A percentile compares a stretch with the other conserved stretches of the same genome.
phyloP scores from a whole-genome alignment of 2,329 filamentous ascomycete genomes.

The Exophiala spinifera region DNA sequence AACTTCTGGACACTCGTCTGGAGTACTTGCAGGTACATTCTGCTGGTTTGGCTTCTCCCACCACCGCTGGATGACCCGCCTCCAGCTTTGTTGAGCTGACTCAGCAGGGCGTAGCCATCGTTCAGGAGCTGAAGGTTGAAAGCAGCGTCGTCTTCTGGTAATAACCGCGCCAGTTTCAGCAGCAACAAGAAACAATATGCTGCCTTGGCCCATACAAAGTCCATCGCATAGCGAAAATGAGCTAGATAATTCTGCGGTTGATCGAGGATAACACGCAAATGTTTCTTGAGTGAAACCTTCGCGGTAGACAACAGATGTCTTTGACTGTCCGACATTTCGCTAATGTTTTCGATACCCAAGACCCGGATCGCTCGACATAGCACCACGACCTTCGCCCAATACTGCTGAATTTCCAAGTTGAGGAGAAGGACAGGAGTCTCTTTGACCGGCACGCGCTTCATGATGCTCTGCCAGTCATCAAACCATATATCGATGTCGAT shows the following conservation, averaged over 20 bases:
- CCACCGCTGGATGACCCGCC: conserved; percentile 27
- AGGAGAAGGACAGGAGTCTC: conserved; percentile 41
- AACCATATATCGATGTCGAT: conserved; percentile 51
- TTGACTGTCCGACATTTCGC: conserved; percentile 49
- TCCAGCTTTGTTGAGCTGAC: conserved; percentile 40
- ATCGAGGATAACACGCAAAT: conserved; percentile 49
- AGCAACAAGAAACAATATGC: conserved; percentile 57
- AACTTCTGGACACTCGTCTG: conserved; percentile 52
- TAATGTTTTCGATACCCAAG: conserved; percentile 51
- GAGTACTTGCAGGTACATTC: conserved; percentile 51
- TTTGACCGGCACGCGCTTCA: conserved; percentile 32
- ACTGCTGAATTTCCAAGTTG: conserved; percentile 52
- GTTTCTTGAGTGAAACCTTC: conserved; percentile 50
- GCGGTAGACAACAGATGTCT: conserved; percentile 49
- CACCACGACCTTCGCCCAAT: conserved; percentile 54
- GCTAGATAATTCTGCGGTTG: conserved; percentile 48
- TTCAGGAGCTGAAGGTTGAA: conserved; percentile 40
- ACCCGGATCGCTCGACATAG: conserved; percentile 51
- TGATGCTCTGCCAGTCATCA: conserved; percentile 25
- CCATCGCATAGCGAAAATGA: conserved; percentile 54
- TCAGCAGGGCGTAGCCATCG: conserved; percentile 44
- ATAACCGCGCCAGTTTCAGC: conserved; percentile 51
- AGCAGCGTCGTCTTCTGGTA: conserved; percentile 42
- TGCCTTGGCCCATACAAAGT: conserved; percentile 59
- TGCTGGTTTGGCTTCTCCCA: conserved; percentile 41